phyloP scores from a whole-genome alignment of 805 yeast species.

The Candida coleopterorum region DNA sequence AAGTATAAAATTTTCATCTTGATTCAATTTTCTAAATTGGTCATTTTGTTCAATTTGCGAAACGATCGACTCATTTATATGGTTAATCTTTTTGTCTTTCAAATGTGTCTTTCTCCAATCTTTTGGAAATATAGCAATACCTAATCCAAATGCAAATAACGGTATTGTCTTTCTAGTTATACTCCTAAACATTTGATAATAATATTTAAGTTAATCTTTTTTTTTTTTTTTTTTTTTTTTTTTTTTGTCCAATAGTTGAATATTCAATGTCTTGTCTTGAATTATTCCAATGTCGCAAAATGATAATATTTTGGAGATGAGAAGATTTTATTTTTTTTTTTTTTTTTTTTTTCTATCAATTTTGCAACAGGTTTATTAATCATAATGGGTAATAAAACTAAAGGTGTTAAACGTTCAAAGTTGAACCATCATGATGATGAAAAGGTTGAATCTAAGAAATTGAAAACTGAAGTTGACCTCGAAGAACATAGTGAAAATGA shows the following conservation, averaged over 20 bases:
- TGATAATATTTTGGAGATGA: conserved; percentile 1
- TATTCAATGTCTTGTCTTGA: neutral
- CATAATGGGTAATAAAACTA: conserved; percentile 19
- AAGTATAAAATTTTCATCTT: conserved; percentile 11
- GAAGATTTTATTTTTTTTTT: conserved; percentile 2
- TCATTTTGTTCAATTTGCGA: conserved; percentile 15
- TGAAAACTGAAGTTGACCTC: conserved; percentile 17
- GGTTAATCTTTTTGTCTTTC: conserved; percentile 11
- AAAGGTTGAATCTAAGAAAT: conserved; percentile 15
- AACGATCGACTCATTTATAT: conserved; percentile 18
- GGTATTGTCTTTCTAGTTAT: conserved; percentile 25
- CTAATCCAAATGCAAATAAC: conserved; percentile 26
- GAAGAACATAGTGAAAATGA: conserved; percentile 15
- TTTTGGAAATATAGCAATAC: conserved; percentile 24
- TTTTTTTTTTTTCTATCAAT: neutral
- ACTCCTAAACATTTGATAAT: conserved; percentile 29
- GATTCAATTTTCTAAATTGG: conserved; percentile 16
- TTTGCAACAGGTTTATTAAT: neutral
- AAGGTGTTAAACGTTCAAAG: conserved; percentile 28
- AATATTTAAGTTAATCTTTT: no score
- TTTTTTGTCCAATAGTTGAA: no score
- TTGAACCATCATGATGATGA: conserved; percentile 9
- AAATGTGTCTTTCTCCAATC: conserved; percentile 17
- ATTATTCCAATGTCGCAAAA: conserved; percentile 1
- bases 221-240: no score